A percentile compares a stretch with the other conserved stretches of the same genome.
These are phyloP conservation scores for Tolypocladium ovalisporum DNA, from an alignment of 2,329 filamentous ascomycete genomes.

Conservation along the genomic window DNA sequence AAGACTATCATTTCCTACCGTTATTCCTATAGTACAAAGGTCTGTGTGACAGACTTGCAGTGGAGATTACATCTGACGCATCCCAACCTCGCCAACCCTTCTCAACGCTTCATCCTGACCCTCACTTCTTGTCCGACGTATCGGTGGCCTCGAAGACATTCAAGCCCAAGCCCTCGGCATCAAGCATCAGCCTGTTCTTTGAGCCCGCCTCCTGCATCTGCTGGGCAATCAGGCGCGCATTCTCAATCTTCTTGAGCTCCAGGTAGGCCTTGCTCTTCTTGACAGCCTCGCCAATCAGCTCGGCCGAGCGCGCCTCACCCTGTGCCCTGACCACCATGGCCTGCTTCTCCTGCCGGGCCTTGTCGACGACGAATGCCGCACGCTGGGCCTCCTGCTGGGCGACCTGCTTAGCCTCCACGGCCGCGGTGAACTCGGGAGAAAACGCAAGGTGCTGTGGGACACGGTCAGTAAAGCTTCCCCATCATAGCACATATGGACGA, in stretches of 20 bases:
- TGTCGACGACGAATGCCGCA: constrained; percentile 95
- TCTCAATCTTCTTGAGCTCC: constrained; percentile 96
- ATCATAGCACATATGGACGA: not conserved
- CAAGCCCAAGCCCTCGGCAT: constrained; percentile 80
- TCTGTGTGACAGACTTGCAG: constrained; percentile 27
- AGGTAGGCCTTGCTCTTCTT: constrained; percentile 98
- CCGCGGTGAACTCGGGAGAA: constrained; percentile 63
- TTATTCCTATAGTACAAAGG: constrained; percentile 18
- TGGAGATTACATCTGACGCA: constrained; percentile 27
- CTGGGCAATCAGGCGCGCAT: constrained; percentile 78
- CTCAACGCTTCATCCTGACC: constrained; percentile 3
- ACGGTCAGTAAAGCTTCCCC: not conserved
- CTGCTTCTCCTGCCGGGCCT: constrained; percentile 98
- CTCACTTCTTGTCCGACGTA: constrained; percentile 32
- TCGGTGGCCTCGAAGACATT: constrained; percentile 58
- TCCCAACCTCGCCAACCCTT: constrained; percentile 3
- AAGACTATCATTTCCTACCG: constrained; percentile 1
- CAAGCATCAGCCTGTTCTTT: constrained; percentile 89
- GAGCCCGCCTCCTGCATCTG: constrained; percentile 77
- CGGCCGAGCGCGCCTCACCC: constrained; percentile 95
- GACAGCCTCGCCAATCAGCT: constrained; percentile 97
- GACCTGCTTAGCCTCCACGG: constrained; percentile 64
- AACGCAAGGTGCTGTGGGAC: constrained; percentile 57
- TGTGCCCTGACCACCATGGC: constrained; percentile 96
- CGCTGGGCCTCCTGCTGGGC: constrained; percentile 90